Base-by-base conservation (phyloP, 2,329 filamentous ascomycete species). In the Arthroderma uncinatum region DNA sequence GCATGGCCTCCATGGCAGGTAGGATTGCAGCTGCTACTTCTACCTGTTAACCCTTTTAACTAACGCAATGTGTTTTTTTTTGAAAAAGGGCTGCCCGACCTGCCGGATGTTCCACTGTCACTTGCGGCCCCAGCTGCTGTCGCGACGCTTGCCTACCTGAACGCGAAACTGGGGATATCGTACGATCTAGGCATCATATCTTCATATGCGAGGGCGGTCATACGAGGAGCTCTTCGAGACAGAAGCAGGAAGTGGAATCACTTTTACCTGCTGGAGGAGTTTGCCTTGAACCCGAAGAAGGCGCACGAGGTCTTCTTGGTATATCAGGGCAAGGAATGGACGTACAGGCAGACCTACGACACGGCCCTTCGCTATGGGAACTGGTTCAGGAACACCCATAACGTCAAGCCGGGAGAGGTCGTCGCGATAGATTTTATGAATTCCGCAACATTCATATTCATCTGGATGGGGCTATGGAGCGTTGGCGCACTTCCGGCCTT, bases 351-450 rank as follows among this genome's bases (percentile, higher is more conserved):
- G 64, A 78, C 81, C 1, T 93, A 95, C 70, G 79, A 89, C 56
- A 79, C 73, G 7, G 80, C 81, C 1, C 74, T 94, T 42, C 83
- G 83, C 59, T 88, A 91, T 66, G 89, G 87, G 28, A 76, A 80
- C 55, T 95, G 87, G 86, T 73, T 95, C 56, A 84, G 83, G 68
- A 78, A 79, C 1, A 78, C 73, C 8, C 78, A 84, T 55, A 77
- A 77, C 30, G 76, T 95, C 50, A 78, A 83, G 63, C 80, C 82
- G 25, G 82, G 81, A 47, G 87, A 94, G 55, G 82, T 95, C 34
- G 85, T 95, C 16, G 89, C 87, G 7, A 78, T 95, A 63, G 80
- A 93, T 69, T 87, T 88, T 63, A 84, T 86, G 71, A 95, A 95
- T 68, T 87, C 83, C 40, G 83, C 89, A n/a, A 78, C 79, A 2